Base-by-base conservation (phyloP, 2,329 filamentous ascomycete genomes). In the Alternaria sp. region DNA sequence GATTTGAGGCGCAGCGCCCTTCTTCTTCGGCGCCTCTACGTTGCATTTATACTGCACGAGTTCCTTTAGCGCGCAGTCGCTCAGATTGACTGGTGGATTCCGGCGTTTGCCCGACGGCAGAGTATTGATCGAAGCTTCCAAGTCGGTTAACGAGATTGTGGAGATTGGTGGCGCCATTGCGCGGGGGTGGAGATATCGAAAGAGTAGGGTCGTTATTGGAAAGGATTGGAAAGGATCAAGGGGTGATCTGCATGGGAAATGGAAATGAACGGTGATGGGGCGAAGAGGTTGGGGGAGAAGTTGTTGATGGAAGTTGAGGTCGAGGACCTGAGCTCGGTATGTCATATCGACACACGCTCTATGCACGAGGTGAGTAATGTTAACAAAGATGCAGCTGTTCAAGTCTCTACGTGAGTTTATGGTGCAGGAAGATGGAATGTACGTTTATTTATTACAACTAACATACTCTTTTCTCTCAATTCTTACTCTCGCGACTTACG, bases 11-110 rank as follows among this genome's bases (percentile, higher is more conserved):
- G 75, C 73, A 18, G 78, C 80, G 55, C 79, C 72, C 33, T 82
- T 78, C 47, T 75, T 60, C 46, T 60, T 37, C 18, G 67, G 26
- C 11, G 81, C 77, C 9, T 84, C 80, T 10, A 88, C 79, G 72
- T 88, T 84, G 78, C 89, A 91, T 25, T 84, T 84, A 73, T 89
- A 90, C 78, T 91, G 88, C 50, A 87, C 79, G 77, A 90, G 77
- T 74, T 90, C 87, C 68, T 87, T 81, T 44, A 90, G 78, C 60
- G 84, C 78, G 75, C 88, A 90, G 54, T 86, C 79, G 58, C 80
- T 75, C 6, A 90, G 80, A 30, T 86, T 80, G 63, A 88, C 79
- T 15, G 82, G 79, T n/a, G 75, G 77, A 74, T 88, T 88, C 64
- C 86, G 85, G 55, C 80, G 77, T 73, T 86, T 83, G 80, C 79